Percentiles rank a stretch among this genome's conserved stretches.
Evolutionary conservation across 305 asterid species (phyloP).

Genomic region (Fraxinus baroniana): DNA sequence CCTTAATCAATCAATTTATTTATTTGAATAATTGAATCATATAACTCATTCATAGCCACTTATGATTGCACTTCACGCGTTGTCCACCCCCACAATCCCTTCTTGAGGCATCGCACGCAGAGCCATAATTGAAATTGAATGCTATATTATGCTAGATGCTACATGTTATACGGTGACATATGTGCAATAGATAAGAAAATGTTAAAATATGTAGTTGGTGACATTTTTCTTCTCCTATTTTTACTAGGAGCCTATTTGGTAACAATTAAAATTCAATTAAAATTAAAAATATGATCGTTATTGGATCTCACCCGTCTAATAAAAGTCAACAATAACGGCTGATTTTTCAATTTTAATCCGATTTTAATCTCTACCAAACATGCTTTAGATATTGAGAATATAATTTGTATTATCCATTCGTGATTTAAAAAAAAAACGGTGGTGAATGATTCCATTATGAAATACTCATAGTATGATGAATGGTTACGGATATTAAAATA

Average conservation of each 20-base stretch:
- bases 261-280: too few relatives aligned
- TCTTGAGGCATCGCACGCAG: neutral
- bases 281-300: too few relatives aligned
- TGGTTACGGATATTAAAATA: neutral
- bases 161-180: neutral
- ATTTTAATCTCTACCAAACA: too few relatives aligned
- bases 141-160: too few relatives aligned
- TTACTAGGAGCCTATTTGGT: too few relatives aligned
- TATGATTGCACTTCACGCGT: neutral
- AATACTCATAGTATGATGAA: neutral
- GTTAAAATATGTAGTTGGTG: neutral
- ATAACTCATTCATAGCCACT: neutral
- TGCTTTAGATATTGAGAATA: too few relatives aligned
- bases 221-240: too few relatives aligned
- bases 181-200: neutral
- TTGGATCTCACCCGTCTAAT: too few relatives aligned
- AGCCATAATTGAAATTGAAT: neutral
- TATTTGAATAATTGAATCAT: neutral
- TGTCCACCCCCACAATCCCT: neutral
- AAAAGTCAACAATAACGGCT: too few relatives aligned
- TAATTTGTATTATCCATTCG: neutral
- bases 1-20: neutral
- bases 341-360: too few relatives aligned
- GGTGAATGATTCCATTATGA: neutral
- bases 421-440: too few relatives aligned